Conservation (phyloP, 1,284 basidiomycete genomes). For the Boletus albobrunnescens region DNA sequence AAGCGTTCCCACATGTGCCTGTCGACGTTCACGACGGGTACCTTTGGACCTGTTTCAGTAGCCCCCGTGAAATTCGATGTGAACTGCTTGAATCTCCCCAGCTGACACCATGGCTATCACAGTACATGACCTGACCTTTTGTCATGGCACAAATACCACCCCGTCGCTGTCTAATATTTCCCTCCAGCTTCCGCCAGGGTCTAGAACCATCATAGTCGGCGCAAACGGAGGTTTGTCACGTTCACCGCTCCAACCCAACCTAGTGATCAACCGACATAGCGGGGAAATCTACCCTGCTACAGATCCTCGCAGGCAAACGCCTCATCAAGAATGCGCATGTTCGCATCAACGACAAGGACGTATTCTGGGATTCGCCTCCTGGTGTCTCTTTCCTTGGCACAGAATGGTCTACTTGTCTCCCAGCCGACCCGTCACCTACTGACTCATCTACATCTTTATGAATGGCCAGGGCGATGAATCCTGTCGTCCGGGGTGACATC, state of each 20-base stretch:
- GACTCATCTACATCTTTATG: background rate
- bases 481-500: constrained; percentile 91
- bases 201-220: constrained; percentile 80
- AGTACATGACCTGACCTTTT: constrained; percentile 60
- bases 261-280: constrained; percentile 42
- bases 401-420: constrained; percentile 63
- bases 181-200: constrained; percentile 66
- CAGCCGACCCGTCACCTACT: background rate
- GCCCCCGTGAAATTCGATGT: no score
- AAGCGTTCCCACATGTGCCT: constrained; percentile 6
- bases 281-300: constrained; percentile 93
- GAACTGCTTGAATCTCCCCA: no score
- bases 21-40: no score
- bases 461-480: constrained; percentile 82
- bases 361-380: constrained; percentile 70
- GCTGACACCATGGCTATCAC: constrained; percentile 48
- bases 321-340: constrained; percentile 71
- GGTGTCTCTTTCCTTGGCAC: constrained; percentile 91
- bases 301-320: constrained; percentile 91
- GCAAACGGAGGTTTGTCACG: constrained; percentile 78
- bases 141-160: constrained; percentile 41
- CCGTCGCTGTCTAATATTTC: constrained; percentile 65
- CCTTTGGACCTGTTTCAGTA: no score
- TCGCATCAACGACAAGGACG: constrained; percentile 75
- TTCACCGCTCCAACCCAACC: background rate